Percentiles rank a stretch among this genome's conserved stretches.
Evolutionary conservation across 129 eudicot species (phyloP).

Genomic region (Centaurea solstitialis): DNA sequence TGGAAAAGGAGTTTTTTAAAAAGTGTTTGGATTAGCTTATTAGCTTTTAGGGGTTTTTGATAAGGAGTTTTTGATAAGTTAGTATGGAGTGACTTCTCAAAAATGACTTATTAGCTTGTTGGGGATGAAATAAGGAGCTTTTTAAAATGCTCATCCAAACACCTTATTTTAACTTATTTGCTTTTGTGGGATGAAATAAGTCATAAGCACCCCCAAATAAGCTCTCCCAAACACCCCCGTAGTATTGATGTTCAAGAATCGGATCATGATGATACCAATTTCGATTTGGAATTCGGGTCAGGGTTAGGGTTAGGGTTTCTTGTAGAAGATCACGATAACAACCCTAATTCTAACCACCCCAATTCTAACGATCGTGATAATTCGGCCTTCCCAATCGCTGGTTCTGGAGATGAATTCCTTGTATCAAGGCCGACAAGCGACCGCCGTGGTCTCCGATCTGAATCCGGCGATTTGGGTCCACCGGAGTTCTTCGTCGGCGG

Average conservation of each 20-base stretch:
- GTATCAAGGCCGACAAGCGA: constrained; percentile 31
- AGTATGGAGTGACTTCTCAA: no score
- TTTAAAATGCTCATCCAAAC: no score
- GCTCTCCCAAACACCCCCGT: no score
- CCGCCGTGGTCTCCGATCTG: constrained; percentile 18
- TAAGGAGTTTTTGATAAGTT: no score
- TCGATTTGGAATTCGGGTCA: constrained; percentile 43
- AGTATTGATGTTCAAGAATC: constrained; percentile 29
- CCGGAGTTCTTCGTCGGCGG: constrained; percentile 33
- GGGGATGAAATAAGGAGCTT: no score
- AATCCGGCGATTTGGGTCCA: constrained; percentile 17
- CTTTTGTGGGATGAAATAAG: no score
- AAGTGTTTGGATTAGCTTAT: no score
- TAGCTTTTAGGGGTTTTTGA: no score
- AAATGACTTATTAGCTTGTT: no score
- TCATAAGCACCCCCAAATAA: no score
- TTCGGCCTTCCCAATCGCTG: constrained; percentile 34
- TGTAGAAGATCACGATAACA: not conserved
- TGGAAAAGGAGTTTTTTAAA: no score
- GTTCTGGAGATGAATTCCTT: constrained; percentile 37
- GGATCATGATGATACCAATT: constrained; percentile 29
- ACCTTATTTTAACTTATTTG: no score
- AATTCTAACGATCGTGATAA: not conserved
- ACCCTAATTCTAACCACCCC: constrained; percentile 2
- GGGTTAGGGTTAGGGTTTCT: constrained; percentile 43